Percentiles rank a stretch among this genome's conserved stretches.
Evolutionary conservation across 2,329 filamentous ascomycete genomes (phyloP).

Genomic region (Hypoxylon sp.): DNA sequence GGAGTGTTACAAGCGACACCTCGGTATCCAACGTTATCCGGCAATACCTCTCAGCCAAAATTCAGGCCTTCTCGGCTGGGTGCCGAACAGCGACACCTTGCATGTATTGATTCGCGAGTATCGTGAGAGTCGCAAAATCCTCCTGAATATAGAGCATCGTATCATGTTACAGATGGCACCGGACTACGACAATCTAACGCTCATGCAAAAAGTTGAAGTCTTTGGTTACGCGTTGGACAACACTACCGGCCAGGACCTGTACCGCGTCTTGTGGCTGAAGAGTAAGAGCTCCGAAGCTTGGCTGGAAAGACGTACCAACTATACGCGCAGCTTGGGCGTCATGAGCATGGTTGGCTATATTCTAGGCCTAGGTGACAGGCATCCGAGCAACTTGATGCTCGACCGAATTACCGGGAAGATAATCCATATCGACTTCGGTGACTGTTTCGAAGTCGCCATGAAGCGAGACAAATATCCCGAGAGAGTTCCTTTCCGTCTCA

Average conservation of each 20-base stretch:
- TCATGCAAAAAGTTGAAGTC: slow-evolving; percentile 99
- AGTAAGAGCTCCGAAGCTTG: slow-evolving; percentile 98
- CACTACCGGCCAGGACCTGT: slow-evolving; percentile 97
- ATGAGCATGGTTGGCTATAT: slow-evolving; percentile 99
- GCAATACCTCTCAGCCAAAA: slow-evolving; percentile 98
- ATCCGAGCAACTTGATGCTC: slow-evolving; percentile 98
- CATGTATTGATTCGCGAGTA: slow-evolving; percentile 98
- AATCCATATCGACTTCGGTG: slow-evolving; percentile 98
- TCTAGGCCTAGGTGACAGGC: slow-evolving; percentile 93
- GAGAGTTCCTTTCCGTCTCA: slow-evolving; percentile 96
- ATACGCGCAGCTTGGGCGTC: slow-evolving; percentile 94
- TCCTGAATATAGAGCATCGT: slow-evolving; percentile 98
- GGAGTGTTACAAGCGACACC: slow-evolving; percentile 96
- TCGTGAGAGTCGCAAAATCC: slow-evolving; percentile 94
- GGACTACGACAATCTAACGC: slow-evolving; percentile 96
- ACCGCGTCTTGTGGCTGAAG: slow-evolving; percentile 98
- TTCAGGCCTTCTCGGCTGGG: slow-evolving; percentile 95
- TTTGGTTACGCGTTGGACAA: slow-evolving; percentile 99
- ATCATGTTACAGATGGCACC: slow-evolving; percentile 99
- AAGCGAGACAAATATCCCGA: slow-evolving; percentile 99
- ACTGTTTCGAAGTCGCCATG: slow-evolving; percentile 99
- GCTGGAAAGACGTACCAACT: slow-evolving; percentile 98
- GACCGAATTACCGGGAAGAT: slow-evolving; percentile 97
- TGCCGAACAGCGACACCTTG: slow-evolving; percentile 96
- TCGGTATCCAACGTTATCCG: slow-evolving; percentile 95